These are phyloP conservation scores for Eucalyptus marginata DNA, from an alignment of 345 rosid species.

Conservation along the genomic window DNA sequence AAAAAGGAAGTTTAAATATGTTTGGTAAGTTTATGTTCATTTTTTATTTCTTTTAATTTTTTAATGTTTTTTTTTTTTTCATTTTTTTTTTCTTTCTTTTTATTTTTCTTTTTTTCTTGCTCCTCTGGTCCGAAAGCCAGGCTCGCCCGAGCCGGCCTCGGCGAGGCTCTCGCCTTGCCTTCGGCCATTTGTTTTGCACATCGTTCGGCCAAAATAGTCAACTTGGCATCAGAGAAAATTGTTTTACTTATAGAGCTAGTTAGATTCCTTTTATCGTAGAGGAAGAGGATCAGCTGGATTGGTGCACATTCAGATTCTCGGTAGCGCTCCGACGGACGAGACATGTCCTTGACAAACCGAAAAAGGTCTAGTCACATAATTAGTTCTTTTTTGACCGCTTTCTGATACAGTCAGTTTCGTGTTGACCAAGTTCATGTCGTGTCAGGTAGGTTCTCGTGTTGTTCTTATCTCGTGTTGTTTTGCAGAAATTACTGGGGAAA, in stretches of 20 bases:
- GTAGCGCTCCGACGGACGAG: neutral
- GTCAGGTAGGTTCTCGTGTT: neutral
- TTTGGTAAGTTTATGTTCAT: no score
- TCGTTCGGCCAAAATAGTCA: neutral
- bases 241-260: neutral
- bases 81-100: no score
- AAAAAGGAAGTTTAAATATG: no score
- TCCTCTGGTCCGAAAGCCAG: no score
- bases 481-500: no score
- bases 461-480: neutral
- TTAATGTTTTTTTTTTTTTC: no score
- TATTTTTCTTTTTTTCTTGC: no score
- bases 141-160: no score
- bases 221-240: neutral
- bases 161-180: no score
- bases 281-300: neutral
- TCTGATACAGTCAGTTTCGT: neutral
- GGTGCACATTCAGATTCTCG: neutral
- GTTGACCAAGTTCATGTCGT: neutral
- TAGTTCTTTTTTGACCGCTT: neutral
- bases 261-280: neutral
- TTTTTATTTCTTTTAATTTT: no score
- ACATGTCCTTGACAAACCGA: neutral
- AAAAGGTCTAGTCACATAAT: neutral
- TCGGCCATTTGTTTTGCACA: rapidly evolving